A percentile compares a stretch with the other conserved stretches of the same genome.
Evolutionary conservation across 768 basidiomycete species (phyloP).

Genomic region (Tubosaeta brunneosetosa): DNA sequence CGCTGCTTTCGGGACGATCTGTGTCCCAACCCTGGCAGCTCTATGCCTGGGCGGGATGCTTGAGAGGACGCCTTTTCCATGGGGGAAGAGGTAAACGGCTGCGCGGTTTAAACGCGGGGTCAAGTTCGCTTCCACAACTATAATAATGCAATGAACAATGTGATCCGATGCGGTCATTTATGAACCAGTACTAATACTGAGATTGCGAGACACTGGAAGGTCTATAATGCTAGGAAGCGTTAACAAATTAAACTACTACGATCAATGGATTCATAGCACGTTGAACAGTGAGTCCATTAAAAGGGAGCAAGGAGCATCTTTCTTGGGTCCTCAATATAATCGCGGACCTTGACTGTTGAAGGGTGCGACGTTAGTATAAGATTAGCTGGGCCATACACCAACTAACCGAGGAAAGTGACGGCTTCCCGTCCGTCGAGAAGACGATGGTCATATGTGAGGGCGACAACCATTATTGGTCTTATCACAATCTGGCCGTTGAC

Average conservation of each 20-base stretch:
- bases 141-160: too few relatives aligned
- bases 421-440: slow-evolving; percentile 94
- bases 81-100: background rate
- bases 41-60: background rate
- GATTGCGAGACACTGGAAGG: background rate
- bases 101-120: background rate
- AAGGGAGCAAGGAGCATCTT: slow-evolving; percentile 69
- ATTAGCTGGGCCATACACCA: background rate
- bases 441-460: slow-evolving; percentile 93
- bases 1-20: slow-evolving; percentile 1
- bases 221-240: slow-evolving; percentile 7
- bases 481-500: slow-evolving; percentile 95
- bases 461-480: slow-evolving; percentile 94
- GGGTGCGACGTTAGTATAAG: slow-evolving; percentile 2
- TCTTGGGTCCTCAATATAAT: slow-evolving; percentile 92
- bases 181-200: background rate
- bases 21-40: background rate
- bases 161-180: too few relatives aligned
- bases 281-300: slow-evolving; percentile 2
- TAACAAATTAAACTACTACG: slow-evolving; percentile 13
- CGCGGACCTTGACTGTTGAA: slow-evolving; percentile 74
- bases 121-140: background rate
- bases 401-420: slow-evolving; percentile 93
- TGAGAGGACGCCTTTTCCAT: slow-evolving; percentile 12
- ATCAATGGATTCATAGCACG: slow-evolving; percentile 2